These are phyloP conservation scores for Ogataea kodamae DNA, from an alignment of 805 yeast species.

Conservation along the genomic window DNA sequence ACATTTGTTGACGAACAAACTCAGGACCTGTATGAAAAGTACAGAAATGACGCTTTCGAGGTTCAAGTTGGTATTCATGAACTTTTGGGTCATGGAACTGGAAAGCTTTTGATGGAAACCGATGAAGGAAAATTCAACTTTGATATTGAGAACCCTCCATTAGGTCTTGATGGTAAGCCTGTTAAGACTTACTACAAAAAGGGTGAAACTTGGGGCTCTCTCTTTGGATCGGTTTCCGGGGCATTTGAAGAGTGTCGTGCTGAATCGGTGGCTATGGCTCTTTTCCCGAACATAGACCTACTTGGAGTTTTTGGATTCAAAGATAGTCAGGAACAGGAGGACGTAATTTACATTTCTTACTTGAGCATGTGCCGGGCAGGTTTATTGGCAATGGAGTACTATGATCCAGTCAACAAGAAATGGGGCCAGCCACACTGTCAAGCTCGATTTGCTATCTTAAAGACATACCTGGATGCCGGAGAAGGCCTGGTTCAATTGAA, in stretches of 20 bases:
- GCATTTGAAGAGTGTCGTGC: conserved; percentile 93
- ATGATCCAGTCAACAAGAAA: conserved; percentile 77
- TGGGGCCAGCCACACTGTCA: conserved; percentile 98
- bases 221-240: conserved; percentile 79
- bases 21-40: conserved; percentile 58
- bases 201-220: conserved; percentile 89
- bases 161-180: conserved; percentile 58
- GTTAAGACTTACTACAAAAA: conserved; percentile 66
- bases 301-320: conserved; percentile 70
- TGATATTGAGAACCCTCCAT: conserved; percentile 59
- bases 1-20: conserved; percentile 58
- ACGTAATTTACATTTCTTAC: conserved; percentile 63
- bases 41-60: conserved; percentile 80
- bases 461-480: conserved; percentile 65
- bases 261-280: conserved; percentile 80
- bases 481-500: conserved; percentile 53
- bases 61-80: conserved; percentile 95
- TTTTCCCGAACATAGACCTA: conserved; percentile 64
- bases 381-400: conserved; percentile 72
- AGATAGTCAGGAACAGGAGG: conserved; percentile 54
- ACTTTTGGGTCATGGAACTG: conserved; percentile 87
- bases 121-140: conserved; percentile 68
- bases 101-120: conserved; percentile 64
- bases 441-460: conserved; percentile 83
- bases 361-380: conserved; percentile 89